Conservation (phyloP, 2,329 filamentous ascomycete genomes). For the Aspergillus transmontanensis region DNA sequence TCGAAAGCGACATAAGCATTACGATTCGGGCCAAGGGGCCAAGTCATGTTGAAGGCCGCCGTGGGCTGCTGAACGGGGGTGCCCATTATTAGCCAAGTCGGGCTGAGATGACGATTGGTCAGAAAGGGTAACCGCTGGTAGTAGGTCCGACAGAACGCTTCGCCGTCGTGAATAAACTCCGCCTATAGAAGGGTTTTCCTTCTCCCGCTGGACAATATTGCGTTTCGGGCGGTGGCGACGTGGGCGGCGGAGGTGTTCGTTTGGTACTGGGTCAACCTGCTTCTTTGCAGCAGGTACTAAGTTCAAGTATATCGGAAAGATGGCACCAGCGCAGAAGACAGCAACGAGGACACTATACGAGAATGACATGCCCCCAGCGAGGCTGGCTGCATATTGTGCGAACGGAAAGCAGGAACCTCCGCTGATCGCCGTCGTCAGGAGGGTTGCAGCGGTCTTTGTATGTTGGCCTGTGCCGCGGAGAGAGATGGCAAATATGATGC, state of each 20-base stretch:
- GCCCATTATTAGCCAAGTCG: neutral
- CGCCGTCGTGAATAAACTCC: conserved; percentile 34
- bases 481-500: conserved; percentile 60
- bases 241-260: conserved; percentile 37
- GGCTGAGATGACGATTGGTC: neutral
- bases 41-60: conserved; percentile 24
- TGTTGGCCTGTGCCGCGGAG: conserved; percentile 61
- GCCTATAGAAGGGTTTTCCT: conserved; percentile 32
- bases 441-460: conserved; percentile 58
- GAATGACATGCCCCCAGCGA: conserved; percentile 45
- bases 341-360: conserved; percentile 58
- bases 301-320: conserved; percentile 60
- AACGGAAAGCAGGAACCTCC: conserved; percentile 60
- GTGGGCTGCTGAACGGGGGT: neutral
- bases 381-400: conserved; percentile 52
- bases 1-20: conserved; percentile 8
- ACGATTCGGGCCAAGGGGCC: conserved; percentile 21
- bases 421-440: conserved; percentile 57
- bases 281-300: conserved; percentile 48
- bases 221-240: conserved; percentile 22
- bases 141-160: conserved; percentile 28
- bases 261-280: conserved; percentile 54
- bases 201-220: conserved; percentile 26
- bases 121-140: conserved; percentile 18
- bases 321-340: conserved; percentile 51